These are phyloP conservation scores for Coemansia sp. DNA, from an alignment of 192 early-diverging fungal species.

Conservation along the genomic window DNA sequence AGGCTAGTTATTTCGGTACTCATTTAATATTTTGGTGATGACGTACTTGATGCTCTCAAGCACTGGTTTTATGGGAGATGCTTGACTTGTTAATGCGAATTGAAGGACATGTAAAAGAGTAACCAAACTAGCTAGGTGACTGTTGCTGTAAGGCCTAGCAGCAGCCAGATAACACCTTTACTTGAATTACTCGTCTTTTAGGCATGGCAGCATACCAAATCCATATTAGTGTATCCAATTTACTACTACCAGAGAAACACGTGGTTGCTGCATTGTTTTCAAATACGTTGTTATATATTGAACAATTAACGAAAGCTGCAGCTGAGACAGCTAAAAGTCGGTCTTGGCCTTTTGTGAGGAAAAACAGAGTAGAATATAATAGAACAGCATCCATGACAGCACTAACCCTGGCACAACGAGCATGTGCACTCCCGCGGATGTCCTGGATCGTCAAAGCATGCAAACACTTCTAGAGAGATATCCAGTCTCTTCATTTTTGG, in stretches of 20 bases:
- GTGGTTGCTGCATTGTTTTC: too few relatives aligned
- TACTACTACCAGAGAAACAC: too few relatives aligned
- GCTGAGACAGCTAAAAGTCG: too few relatives aligned
- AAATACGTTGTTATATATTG: too few relatives aligned
- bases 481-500: neutral
- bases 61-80: neutral
- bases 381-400: neutral
- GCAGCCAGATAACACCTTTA: too few relatives aligned
- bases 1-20: neutral
- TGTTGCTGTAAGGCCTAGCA: too few relatives aligned
- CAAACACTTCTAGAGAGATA: neutral
- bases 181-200: too few relatives aligned
- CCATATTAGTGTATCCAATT: too few relatives aligned
- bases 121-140: too few relatives aligned
- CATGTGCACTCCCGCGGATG: constrained; percentile 31
- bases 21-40: neutral
- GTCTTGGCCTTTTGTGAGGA: neutral
- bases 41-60: neutral
- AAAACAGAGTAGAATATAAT: neutral
- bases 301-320: too few relatives aligned
- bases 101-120: too few relatives aligned
- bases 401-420: constrained; percentile 18
- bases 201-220: too few relatives aligned
- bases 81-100: neutral
- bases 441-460: neutral